These are phyloP conservation scores for Talaromyces pinophilus DNA, from an alignment of 2,329 filamentous ascomycete genomes.

Conservation along the genomic window DNA sequence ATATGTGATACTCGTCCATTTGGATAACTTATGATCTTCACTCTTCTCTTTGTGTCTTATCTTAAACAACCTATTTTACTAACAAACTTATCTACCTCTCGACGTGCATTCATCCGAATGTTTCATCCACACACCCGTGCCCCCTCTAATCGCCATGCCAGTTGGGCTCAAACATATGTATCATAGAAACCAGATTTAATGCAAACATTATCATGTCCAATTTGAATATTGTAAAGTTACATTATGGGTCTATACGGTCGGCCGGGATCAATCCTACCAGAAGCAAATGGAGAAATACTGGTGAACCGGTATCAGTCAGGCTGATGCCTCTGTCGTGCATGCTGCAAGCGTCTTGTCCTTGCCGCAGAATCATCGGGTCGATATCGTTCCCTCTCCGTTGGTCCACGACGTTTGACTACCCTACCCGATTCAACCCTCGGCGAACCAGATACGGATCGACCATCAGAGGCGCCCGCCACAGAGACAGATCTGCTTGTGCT, in stretches of 20 bases:
- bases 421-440: conserved; percentile 28
- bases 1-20: not conserved
- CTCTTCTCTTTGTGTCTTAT: conserved; percentile 8
- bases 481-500: conserved; percentile 5
- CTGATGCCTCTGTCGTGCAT: conserved; percentile 36
- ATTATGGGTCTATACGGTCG: not conserved
- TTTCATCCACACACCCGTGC: not conserved
- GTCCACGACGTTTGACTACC: conserved; percentile 31
- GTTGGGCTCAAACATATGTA: conserved; percentile 17
- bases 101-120: not conserved
- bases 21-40: not conserved
- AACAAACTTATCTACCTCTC: not conserved
- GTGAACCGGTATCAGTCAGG: conserved; percentile 31
- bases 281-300: not conserved
- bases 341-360: conserved; percentile 32
- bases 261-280: conserved; percentile 16
- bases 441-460: conserved; percentile 31
- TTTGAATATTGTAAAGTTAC: not conserved
- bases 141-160: not conserved
- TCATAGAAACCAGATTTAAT: conserved; percentile 21
- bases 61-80: not conserved
- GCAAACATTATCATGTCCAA: conserved; percentile 12
- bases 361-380: conserved; percentile 26
- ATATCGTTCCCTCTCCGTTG: conserved; percentile 20
- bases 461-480: conserved; percentile 20